Conservation (phyloP, 2,329 filamentous ascomycete genomes). For the Cercospora sp. region DNA sequence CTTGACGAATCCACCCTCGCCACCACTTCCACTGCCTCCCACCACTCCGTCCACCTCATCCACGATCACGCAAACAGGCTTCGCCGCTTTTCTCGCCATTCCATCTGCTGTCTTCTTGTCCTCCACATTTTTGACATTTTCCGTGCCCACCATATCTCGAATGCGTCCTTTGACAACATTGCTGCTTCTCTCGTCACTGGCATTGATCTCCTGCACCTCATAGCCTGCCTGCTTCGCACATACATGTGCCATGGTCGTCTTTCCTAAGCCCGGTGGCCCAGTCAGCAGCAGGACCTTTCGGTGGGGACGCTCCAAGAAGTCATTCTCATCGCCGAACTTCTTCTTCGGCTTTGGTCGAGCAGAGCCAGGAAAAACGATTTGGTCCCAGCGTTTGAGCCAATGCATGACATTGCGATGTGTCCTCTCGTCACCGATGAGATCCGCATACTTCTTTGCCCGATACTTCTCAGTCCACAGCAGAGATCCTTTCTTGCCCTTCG, state of each 20-base stretch:
- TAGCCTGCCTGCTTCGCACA: constrained; percentile 95
- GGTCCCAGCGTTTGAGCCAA: constrained; percentile 94
- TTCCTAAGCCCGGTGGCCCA: constrained; percentile 88
- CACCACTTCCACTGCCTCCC: constrained; percentile 67
- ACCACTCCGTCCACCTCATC: constrained; percentile 97
- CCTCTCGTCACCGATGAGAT: constrained; percentile 89
- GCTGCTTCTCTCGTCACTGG: constrained; percentile 87
- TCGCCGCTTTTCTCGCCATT: constrained; percentile 69
- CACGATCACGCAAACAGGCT: constrained; percentile 88
- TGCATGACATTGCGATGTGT: constrained; percentile 87
- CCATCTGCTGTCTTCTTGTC: constrained; percentile 50
- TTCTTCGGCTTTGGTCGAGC: constrained; percentile 57
- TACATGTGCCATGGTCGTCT: constrained; percentile 94
- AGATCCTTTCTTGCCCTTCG: constrained; percentile 42
- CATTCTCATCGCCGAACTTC: constrained; percentile 46
- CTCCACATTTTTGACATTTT: constrained; percentile 79
- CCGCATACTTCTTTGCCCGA: constrained; percentile 84
- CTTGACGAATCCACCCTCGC: constrained; percentile 93
- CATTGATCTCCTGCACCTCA: constrained; percentile 95
- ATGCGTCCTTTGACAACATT: constrained; percentile 91
- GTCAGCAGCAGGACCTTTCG: constrained; percentile 87
- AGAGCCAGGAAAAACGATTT: constrained; percentile 81
- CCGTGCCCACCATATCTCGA: constrained; percentile 85
- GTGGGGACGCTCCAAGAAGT: constrained; percentile 66
- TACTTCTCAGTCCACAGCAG: constrained; percentile 98